Evolutionary conservation across 2,329 filamentous ascomycete species (phyloP).

Genomic region (Venturia carpophila): DNA sequence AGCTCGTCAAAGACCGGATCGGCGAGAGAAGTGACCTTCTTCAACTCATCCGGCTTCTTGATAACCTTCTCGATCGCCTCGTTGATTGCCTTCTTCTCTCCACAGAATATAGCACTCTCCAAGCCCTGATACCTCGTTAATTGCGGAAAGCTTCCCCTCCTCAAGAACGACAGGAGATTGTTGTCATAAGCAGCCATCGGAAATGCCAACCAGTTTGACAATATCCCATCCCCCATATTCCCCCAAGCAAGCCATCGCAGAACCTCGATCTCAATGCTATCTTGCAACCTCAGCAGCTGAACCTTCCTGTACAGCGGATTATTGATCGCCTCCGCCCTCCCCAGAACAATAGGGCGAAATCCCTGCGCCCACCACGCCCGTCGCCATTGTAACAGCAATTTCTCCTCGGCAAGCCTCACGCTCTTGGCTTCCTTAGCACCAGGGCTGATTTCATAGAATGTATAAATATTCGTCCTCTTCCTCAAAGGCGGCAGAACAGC

Average conservation of each 20-base stretch:
- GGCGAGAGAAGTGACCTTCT: slow-evolving; percentile 49
- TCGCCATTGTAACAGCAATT: slow-evolving; percentile 77
- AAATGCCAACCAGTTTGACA: slow-evolving; percentile 70
- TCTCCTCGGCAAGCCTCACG: slow-evolving; percentile 64
- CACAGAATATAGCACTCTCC: slow-evolving; percentile 64
- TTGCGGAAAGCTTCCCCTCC: slow-evolving; percentile 64
- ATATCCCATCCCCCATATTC: slow-evolving; percentile 74
- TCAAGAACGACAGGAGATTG: slow-evolving; percentile 60
- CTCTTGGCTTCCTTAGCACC: slow-evolving; percentile 55
- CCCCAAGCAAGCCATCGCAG: slow-evolving; percentile 91
- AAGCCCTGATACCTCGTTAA: slow-evolving; percentile 69
- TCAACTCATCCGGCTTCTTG: slow-evolving; percentile 46
- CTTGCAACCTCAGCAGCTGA: slow-evolving; percentile 51
- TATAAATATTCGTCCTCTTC: slow-evolving; percentile 70
- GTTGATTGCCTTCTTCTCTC: slow-evolving; percentile 48
- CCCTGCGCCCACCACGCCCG: slow-evolving; percentile 94
- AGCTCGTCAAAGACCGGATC: slow-evolving; percentile 41
- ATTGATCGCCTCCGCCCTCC: slow-evolving; percentile 69
- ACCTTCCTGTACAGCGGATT: slow-evolving; percentile 71
- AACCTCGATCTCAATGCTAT: slow-evolving; percentile 58
- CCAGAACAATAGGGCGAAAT: slow-evolving; percentile 76
- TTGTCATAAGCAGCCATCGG: slow-evolving; percentile 78
- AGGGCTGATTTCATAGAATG: slow-evolving; percentile 65
- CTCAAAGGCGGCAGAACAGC: slow-evolving; percentile 72
- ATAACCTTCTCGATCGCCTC: slow-evolving; percentile 36